These are phyloP conservation scores for Saccharomyces hybrid DNA, from an alignment of 1,139 yeast species.

Conservation along the genomic window DNA sequence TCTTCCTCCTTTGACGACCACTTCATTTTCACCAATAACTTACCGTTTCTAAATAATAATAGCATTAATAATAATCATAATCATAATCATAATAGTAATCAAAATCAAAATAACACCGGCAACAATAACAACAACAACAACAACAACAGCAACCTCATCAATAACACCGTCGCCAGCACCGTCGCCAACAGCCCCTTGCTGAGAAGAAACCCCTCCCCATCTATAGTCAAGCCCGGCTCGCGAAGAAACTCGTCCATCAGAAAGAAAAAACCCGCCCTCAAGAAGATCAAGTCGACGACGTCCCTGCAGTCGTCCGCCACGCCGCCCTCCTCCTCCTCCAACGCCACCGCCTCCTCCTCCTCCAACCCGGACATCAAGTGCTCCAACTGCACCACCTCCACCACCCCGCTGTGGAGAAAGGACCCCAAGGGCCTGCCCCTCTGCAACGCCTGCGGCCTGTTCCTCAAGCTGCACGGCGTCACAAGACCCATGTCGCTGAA, in stretches of 20 bases:
- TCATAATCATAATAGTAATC: not conserved
- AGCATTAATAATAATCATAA: not conserved
- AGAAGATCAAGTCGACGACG: not conserved
- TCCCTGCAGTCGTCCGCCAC: not conserved
- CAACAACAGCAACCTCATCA: not conserved
- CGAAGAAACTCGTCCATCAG: not conserved
- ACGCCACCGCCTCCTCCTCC: not conserved
- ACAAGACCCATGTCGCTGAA: constrained; percentile 85
- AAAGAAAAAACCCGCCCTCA: not conserved
- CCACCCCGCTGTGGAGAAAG: constrained; percentile 93
- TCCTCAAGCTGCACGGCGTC: constrained; percentile 84
- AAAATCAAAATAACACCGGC: not conserved
- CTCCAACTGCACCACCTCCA: constrained; percentile 84
- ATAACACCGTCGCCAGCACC: not conserved
- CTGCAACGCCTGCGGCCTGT: constrained; percentile 93
- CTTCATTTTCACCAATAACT: constrained; percentile 1
- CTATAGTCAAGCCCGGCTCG: not conserved
- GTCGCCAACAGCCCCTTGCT: not conserved
- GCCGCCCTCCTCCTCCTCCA: not conserved
- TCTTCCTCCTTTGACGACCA: not conserved
- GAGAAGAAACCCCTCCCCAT: not conserved
- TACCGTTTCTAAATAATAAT: not conserved
- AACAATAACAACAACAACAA: not conserved
- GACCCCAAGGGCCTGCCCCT: constrained; percentile 88
- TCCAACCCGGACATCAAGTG: constrained; percentile 36